Percentiles rank a stretch among this genome's conserved stretches.
Conservation (phyloP, 1,284 basidiomycete species). For the Boletus subluridellus region DNA sequence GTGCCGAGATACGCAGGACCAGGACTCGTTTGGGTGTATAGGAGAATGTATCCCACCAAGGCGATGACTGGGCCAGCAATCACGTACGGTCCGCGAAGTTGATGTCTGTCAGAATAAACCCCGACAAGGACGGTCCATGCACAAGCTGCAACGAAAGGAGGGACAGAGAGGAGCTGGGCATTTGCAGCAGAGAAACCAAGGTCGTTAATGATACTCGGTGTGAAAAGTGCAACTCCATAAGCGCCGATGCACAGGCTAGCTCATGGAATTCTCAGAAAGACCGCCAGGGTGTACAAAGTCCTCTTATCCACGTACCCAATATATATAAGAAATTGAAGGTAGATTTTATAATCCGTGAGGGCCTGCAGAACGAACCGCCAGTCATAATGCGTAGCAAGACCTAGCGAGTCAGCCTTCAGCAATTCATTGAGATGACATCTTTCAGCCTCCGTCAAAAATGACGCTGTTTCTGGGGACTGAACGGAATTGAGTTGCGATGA, state of each 20-base stretch:
- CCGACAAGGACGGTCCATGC: conserved; percentile 38
- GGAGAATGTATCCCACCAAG: conserved; percentile 43
- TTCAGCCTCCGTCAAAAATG: conserved; percentile 41
- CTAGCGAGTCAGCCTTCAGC: conserved; percentile 37
- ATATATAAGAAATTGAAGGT: conserved; percentile 42
- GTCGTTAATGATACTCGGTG: conserved; percentile 50
- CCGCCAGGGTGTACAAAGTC: not conserved
- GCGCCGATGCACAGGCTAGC: conserved; percentile 44
- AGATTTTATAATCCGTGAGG: conserved; percentile 43
- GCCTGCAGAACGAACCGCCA: conserved; percentile 40
- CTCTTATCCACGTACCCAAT: conserved; percentile 35
- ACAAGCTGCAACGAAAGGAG: conserved; percentile 45
- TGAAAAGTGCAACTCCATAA: conserved; percentile 57
- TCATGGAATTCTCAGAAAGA: conserved; percentile 5
- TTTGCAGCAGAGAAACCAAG: conserved; percentile 52
- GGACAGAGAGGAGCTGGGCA: conserved; percentile 54
- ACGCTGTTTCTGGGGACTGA: conserved; percentile 44
- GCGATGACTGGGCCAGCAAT: conserved; percentile 35
- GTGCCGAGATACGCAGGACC: conserved; percentile 46
- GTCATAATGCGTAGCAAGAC: conserved; percentile 34
- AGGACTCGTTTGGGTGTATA: conserved; percentile 38
- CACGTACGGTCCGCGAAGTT: conserved; percentile 44
- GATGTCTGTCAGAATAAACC: conserved; percentile 41
- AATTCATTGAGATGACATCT: conserved; percentile 34
- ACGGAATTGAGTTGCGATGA: not conserved